A percentile compares a stretch with the other conserved stretches of the same genome.
These are phyloP conservation scores for Endocalyx cinctus DNA, from an alignment of 2,329 filamentous ascomycete species.

Conservation along the genomic window DNA sequence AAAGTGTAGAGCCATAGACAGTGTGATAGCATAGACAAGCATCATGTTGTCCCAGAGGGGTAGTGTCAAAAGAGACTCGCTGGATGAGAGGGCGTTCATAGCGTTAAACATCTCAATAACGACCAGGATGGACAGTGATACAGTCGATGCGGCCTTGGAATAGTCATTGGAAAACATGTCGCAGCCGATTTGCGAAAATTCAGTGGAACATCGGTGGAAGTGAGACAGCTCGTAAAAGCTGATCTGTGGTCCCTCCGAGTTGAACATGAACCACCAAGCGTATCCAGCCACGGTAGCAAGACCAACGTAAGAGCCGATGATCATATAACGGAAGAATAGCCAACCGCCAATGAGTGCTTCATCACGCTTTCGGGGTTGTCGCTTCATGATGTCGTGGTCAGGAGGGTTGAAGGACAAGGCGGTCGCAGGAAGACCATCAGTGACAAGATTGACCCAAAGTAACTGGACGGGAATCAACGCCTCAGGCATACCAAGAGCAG, in stretches of 20 bases:
- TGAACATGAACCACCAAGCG: constrained; percentile 99
- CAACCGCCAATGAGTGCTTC: constrained; percentile 90
- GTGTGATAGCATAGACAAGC: constrained; percentile 86
- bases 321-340: constrained; percentile 96
- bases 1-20: constrained; percentile 95
- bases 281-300: constrained; percentile 93
- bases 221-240: constrained; percentile 82
- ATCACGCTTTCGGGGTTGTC: constrained; percentile 84
- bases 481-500: constrained; percentile 94
- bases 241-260: constrained; percentile 84
- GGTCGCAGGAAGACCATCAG: constrained; percentile 92
- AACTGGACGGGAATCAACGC: constrained; percentile 95
- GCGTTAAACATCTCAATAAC: constrained; percentile 99
- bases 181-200: constrained; percentile 88
- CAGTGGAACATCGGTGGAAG: constrained; percentile 86
- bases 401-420: constrained; percentile 96
- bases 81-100: constrained; percentile 94
- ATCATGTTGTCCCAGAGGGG: constrained; percentile 99
- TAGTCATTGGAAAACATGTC: constrained; percentile 83
- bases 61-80: constrained; percentile 87
- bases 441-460: constrained; percentile 98
- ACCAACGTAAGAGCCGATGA: constrained; percentile 93
- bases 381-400: constrained; percentile 97
- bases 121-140: constrained; percentile 86
- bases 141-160: constrained; percentile 85